These are phyloP conservation scores for Rhodamnia rubescens DNA, from an alignment of 345 rosid genomes.

Conservation along the genomic window DNA sequence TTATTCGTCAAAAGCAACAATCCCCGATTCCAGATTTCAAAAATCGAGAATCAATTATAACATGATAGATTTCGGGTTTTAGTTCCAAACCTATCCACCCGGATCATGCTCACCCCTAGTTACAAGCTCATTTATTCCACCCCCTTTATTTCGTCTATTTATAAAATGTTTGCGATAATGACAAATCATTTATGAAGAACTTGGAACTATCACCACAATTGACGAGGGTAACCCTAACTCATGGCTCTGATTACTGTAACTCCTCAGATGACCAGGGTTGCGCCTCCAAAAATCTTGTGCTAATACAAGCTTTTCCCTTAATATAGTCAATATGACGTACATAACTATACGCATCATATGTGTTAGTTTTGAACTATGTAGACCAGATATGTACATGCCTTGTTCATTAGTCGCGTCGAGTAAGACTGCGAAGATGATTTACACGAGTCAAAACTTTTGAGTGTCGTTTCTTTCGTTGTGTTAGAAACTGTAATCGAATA, in stretches of 20 bases:
- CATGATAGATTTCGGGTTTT: too few species aligned
- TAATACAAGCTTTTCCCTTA: not conserved
- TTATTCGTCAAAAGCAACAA: too few species aligned
- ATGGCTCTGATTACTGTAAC: not conserved
- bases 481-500: not conserved
- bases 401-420: not conserved
- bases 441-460: not conserved
- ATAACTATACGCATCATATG: not conserved
- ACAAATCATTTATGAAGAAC: not conserved
- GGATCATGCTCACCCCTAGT: too few species aligned
- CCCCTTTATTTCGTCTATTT: accelerated
- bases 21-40: too few species aligned
- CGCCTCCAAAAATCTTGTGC: not conserved
- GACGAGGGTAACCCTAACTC: not conserved
- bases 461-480: accelerated
- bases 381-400: not conserved
- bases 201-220: not conserved
- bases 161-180: not conserved
- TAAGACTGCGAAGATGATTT: not conserved
- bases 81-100: too few species aligned
- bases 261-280: not conserved
- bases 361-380: not conserved
- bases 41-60: too few species aligned
- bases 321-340: not conserved
- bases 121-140: too few species aligned